Evolutionary conservation across 2,329 filamentous ascomycete species (phyloP).

Genomic region (Fusarium chaquense): DNA sequence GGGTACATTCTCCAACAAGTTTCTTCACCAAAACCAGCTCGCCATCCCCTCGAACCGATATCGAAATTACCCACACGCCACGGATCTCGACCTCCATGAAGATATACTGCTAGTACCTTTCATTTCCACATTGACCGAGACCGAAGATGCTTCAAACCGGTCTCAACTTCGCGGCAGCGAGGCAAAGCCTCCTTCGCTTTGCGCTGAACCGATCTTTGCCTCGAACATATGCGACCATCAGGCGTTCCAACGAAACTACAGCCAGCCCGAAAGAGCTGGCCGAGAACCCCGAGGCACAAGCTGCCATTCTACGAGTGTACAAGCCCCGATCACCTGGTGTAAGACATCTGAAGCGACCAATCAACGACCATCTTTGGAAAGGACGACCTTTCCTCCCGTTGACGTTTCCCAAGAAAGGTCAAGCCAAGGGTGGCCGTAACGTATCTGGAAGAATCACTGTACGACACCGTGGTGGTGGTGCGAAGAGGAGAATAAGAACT

Average conservation of each 20-base stretch:
- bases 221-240: slow-evolving; percentile 51
- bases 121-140: neutral
- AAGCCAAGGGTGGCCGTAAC: slow-evolving; percentile 92
- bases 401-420: slow-evolving; percentile 92
- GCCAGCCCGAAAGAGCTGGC: slow-evolving; percentile 42
- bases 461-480: slow-evolving; percentile 90
- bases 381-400: slow-evolving; percentile 84
- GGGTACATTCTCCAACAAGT: slow-evolving; percentile 16
- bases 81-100: slow-evolving; percentile 33
- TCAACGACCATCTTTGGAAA: slow-evolving; percentile 98
- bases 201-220: slow-evolving; percentile 44
- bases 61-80: slow-evolving; percentile 27
- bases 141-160: slow-evolving; percentile 50
- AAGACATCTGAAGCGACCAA: slow-evolving; percentile 88
- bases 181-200: slow-evolving; percentile 49
- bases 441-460: slow-evolving; percentile 87
- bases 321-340: slow-evolving; percentile 93
- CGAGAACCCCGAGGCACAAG: slow-evolving; percentile 49
- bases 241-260: slow-evolving; percentile 36
- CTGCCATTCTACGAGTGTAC: slow-evolving; percentile 79
- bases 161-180: slow-evolving; percentile 47
- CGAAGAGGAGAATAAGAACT: slow-evolving; percentile 89
- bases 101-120: slow-evolving; percentile 8
- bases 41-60: slow-evolving; percentile 30
- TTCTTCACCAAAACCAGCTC: slow-evolving; percentile 26